Percentiles rank a stretch among this genome's conserved stretches.
Evolutionary conservation across 75 land plant species (phyloP).

Genomic region (Sequoiadendron giganteum): DNA sequence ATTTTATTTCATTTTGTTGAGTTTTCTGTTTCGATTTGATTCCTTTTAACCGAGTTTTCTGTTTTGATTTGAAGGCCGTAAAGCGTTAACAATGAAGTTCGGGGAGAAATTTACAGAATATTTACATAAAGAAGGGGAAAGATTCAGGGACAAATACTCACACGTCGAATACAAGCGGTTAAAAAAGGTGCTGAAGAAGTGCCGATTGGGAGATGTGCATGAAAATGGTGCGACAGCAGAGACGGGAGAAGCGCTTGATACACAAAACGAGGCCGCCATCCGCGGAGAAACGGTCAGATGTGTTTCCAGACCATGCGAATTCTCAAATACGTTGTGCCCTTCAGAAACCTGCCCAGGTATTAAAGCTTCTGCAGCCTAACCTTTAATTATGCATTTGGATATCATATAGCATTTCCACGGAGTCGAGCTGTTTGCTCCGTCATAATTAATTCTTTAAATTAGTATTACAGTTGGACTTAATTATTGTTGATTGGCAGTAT

Average conservation of each 20-base stretch:
- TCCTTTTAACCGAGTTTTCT: neutral
- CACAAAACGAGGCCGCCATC: conserved; percentile 5
- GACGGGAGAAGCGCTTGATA: conserved; percentile 1
- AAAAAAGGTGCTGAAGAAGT: conserved; percentile 75
- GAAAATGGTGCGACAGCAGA: neutral
- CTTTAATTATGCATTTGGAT: neutral
- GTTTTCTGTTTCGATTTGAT: neutral
- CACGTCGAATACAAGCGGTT: conserved; percentile 78
- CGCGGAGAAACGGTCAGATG: conserved; percentile 3
- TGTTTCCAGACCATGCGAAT: neutral
- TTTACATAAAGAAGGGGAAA: conserved; percentile 37
- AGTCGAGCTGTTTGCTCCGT: neutral
- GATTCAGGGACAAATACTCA: conserved; percentile 45
- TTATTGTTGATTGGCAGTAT: conserved; percentile 37
- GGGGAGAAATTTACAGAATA: conserved; percentile 64
- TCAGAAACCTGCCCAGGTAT: neutral
- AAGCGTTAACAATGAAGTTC: conserved; percentile 56
- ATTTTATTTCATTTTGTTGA: neutral
- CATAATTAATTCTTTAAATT: neutral
- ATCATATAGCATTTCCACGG: neutral
- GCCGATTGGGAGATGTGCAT: conserved; percentile 33
- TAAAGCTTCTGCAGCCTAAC: neutral
- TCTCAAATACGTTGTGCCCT: neutral
- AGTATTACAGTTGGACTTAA: neutral
- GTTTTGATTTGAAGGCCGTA: neutral